Conservation (phyloP, 441 rosid species). For the Brassica hybrid region DNA sequence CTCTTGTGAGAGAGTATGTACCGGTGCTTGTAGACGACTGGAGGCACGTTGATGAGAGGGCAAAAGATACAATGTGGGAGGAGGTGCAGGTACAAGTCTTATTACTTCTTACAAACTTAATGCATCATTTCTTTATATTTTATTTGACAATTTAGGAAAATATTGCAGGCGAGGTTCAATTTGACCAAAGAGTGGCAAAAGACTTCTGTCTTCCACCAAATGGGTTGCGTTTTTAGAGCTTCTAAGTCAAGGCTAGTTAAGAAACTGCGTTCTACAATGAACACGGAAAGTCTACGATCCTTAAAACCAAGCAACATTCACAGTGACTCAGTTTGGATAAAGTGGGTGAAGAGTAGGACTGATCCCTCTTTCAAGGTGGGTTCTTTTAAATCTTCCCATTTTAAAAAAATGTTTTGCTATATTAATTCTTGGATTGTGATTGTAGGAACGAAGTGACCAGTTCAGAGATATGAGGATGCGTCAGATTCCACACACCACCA, state of each 20-base stretch:
- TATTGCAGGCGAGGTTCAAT: conserved; percentile 1
- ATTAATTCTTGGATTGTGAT: not conserved
- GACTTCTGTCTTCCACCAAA: not conserved
- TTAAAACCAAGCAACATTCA: not conserved
- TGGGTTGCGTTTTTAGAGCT: not conserved
- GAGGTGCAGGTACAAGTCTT: not conserved
- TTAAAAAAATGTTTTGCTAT: not conserved
- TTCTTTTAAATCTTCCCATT: not conserved
- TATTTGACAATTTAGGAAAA: not conserved
- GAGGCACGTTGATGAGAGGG: not conserved
- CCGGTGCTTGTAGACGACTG: not conserved
- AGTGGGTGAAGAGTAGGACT: not conserved
- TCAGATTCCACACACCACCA: not conserved
- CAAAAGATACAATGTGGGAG: not conserved
- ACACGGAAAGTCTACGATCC: not conserved
- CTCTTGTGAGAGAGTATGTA: conserved; percentile 1
- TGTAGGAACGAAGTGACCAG: not conserved
- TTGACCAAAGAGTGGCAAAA: conserved; percentile 5
- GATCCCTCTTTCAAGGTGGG: not conserved
- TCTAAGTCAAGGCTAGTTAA: conserved; percentile 4
- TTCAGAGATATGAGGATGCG: not conserved
- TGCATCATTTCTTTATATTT: not conserved
- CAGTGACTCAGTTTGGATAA: not conserved
- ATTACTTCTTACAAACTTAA: not conserved
- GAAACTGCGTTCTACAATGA: not conserved